Base-by-base conservation (phyloP, 345 rosid genomes). In the Orychophragmus violaceus region DNA sequence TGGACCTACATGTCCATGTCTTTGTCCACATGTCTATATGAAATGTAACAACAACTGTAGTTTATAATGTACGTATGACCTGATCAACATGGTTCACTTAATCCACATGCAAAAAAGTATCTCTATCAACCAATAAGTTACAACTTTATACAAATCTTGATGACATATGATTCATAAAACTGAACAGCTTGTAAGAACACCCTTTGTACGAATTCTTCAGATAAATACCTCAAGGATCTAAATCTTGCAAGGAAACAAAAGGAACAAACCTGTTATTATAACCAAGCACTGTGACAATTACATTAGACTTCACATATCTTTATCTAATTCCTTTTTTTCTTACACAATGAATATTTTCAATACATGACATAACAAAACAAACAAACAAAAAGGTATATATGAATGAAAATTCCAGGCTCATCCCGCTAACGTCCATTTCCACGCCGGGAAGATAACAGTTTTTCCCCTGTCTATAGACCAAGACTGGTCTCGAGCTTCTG, bases 401-500 rank as follows among this genome's bases (percentile, higher is more conserved):
- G 60, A 59, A 54, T 2, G 27, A 19, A 59, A 36, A 59, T 25
- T 52, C 41, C 29, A 65, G 41, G 23, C 32, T 67, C 35, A 56
- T 46, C 64, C n/a, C 24, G 46, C 64, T 7, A 57, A 68, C 72
- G 37, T 58, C 14, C 19, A 46, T 30, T 37, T 48, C 27, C 41
- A 33, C 59, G 30, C 37, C 2, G 59, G 30, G 6, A 13, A 12
- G 65, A 58, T 59, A 48, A 6, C 24, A 4, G n/a, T 59, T 37
- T 13, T 14, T 19, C 2, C 44, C 55, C 6, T 18, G 77, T 58
- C 68, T 78, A 80, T 62, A 79, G 76, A 78, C 78, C 84, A 70
- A 81, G 80, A 76, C 81, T 81, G 51, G 82, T 77, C 71, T 82
- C 88, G 5, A 72, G 77, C 49, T 59, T 42, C n/a, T 60, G 53